Evolutionary conservation across 306 rosid genomes (phyloP).

Genomic region (Malus sieversii): DNA sequence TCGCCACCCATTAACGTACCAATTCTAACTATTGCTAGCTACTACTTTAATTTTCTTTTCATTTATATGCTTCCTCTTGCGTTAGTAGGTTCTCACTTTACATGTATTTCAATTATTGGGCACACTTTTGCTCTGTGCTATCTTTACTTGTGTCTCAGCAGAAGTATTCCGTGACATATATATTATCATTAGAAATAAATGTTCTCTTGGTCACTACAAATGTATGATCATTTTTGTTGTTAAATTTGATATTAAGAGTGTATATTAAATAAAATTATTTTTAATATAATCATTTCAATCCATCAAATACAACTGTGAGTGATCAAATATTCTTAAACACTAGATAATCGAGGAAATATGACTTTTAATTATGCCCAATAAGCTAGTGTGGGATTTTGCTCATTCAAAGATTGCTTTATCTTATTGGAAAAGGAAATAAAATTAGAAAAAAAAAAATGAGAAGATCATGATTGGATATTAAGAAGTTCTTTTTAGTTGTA

Average conservation of each 20-base stretch:
- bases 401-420: constrained; percentile 37
- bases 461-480: constrained; percentile 35
- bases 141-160: constrained; percentile 2
- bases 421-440: constrained; percentile 12
- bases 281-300: too few species aligned
- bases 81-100: neutral
- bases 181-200: neutral
- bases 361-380: neutral
- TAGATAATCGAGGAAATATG: neutral
- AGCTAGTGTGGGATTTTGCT: constrained; percentile 11
- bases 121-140: neutral
- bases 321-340: neutral
- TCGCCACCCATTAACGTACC: constrained; percentile 43
- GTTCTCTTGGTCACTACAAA: neutral
- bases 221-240: neutral
- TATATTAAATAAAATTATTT: too few species aligned
- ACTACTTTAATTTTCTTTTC: constrained; percentile 37
- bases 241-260: neutral
- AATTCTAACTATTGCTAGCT: constrained; percentile 31
- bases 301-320: too few species aligned
- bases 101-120: constrained; percentile 9
- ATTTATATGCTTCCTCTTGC: constrained; percentile 9
- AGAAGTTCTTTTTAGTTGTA: constrained; percentile 10
- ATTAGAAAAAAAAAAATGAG: neutral
- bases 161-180: neutral